Evolutionary conservation across 495 filamentous ascomycete genomes (phyloP).

Genomic region (Penicillium waksmanii): DNA sequence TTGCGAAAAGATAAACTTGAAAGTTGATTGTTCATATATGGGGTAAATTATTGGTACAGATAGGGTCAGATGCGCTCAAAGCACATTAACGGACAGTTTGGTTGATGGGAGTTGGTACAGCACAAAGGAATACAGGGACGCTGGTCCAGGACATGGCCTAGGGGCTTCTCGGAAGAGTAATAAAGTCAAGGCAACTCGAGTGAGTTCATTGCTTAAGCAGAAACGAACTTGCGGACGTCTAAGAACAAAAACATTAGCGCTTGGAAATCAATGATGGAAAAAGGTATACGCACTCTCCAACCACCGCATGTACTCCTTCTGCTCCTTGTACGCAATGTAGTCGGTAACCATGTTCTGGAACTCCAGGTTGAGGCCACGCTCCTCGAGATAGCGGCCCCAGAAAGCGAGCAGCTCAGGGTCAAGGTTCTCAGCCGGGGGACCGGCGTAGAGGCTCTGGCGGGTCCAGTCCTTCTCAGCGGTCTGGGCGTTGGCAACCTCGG

Average conservation of each 20-base stretch:
- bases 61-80: conserved; percentile 6
- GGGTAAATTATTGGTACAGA: conserved; percentile 24
- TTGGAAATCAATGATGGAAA: not conserved
- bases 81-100: conserved; percentile 2
- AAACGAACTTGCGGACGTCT: conserved; percentile 76
- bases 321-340: conserved; percentile 98
- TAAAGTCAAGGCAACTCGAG: not conserved
- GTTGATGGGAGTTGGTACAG: conserved; percentile 17
- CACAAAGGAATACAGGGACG: conserved; percentile 11
- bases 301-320: conserved; percentile 95
- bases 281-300: conserved; percentile 65
- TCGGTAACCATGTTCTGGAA: conserved; percentile 91
- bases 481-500: conserved; percentile 67
- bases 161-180: not conserved
- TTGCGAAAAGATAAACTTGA: not conserved
- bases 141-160: not conserved
- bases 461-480: conserved; percentile 70
- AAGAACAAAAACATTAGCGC: conserved; percentile 20
- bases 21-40: conserved; percentile 20
- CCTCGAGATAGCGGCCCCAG: conserved; percentile 92
- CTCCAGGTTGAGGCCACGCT: conserved; percentile 85
- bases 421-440: conserved; percentile 89
- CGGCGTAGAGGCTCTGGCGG: conserved; percentile 79
- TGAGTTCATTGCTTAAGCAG: conserved; percentile 54
- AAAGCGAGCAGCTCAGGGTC: conserved; percentile 94